A percentile compares a stretch with the other conserved stretches of the same genome.
Evolutionary conservation across 129 eudicot species (phyloP).

Genomic region (Logfia minima): DNA sequence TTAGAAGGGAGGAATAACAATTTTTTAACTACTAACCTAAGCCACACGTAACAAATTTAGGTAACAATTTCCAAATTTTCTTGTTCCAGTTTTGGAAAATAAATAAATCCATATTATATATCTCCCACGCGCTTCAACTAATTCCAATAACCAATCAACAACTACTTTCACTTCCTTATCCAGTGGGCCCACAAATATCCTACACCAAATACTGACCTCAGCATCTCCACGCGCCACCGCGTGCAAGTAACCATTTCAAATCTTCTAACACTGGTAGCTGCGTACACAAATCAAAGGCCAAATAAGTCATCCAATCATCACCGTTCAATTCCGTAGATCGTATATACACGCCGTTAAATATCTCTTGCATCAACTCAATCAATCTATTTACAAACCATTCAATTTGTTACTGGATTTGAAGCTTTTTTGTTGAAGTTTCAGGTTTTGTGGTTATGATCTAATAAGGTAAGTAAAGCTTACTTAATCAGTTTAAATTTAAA

Average conservation of each 20-base stretch:
- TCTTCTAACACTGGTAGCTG: slow-evolving; percentile 5
- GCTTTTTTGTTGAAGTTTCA: neutral
- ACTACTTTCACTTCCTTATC: neutral
- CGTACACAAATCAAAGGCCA: slow-evolving; percentile 39
- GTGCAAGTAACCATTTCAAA: neutral
- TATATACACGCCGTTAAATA: slow-evolving; percentile 21
- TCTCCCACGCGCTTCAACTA: slow-evolving; percentile 21
- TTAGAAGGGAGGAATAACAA: too few species aligned
- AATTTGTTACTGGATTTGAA: neutral
- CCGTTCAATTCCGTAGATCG: slow-evolving; percentile 19
- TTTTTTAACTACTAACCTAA: too few species aligned
- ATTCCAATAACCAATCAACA: neutral
- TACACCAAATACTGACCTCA: neutral
- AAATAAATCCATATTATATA: too few species aligned
- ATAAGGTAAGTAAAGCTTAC: neutral
- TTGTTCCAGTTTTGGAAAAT: neutral
- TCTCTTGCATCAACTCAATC: neutral
- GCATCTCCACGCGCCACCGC: slow-evolving; percentile 25
- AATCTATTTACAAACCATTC: slow-evolving; percentile 4
- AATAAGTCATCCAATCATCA: slow-evolving; percentile 25
- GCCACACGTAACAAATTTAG: neutral
- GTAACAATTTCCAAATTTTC: neutral
- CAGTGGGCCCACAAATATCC: slow-evolving; percentile 23
- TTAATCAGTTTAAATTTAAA: neutral
- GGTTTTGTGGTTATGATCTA: neutral